Evolutionary conservation across 257 asterid species (phyloP), one percentile per base, ranked within the genome.

Genomic region (Nyctanthes arbortristis): DNA sequence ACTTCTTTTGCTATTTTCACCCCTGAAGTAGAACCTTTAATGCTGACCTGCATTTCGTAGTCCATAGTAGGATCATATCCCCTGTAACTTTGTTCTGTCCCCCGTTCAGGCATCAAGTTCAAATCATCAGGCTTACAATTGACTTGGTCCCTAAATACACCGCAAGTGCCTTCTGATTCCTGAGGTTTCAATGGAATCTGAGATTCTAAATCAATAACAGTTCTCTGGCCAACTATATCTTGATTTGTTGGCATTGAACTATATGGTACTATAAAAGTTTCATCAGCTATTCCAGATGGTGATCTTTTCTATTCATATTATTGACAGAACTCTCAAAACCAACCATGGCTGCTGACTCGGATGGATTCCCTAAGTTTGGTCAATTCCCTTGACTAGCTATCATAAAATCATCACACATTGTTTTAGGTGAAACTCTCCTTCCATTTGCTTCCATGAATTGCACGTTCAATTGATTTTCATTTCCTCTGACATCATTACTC

Each of bases 51-150:
- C 94, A 89, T 87, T 80, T 91, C 91, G 75, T 84, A 91, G 80
- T 89, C 97, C 67, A 85, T 75, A 62, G 87, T 87, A 72, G 78
- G 89, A 74, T 89, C 85, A 63, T 80, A 89, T 71, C 80, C 92
- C 63, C 65, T 55, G 35, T 88, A 77, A 73, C 78, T 77, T 77
- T 70, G 78, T 49, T 90, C 98, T 32, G 69, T 75, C 66, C 84
- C 88, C 68, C 96, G 85, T 75, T 89, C 90, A 61, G 97, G 92
- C 82, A 89, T 82, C 92, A 94, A 69, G 79, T 87, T 85, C 78
- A 91, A 80, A 85, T 84, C 96, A 85, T 85, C 84, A 64, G 97
- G 93, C 82, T 86, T 95, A 73, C 86, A 91, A 74, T 73, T 73
- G 31, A 77, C 76, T 67, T 72, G 75, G 67, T 76, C 73, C 78